Evolutionary conservation across 2,329 filamentous ascomycete genomes (phyloP).

Genomic region (Alternaria alternata): DNA sequence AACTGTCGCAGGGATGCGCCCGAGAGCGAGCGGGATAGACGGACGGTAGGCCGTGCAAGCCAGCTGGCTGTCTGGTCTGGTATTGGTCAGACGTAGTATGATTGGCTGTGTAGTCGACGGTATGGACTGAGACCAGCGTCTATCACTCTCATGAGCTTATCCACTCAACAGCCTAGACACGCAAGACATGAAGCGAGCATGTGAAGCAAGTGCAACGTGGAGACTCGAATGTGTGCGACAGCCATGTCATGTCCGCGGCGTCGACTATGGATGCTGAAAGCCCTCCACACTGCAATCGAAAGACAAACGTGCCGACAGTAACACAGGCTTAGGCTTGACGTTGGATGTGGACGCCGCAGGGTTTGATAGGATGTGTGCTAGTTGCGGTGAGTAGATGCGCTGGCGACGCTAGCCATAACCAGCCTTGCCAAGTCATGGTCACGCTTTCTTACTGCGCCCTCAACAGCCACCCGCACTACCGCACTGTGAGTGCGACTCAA

Average conservation of each 20-base stretch:
- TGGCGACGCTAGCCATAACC: constrained; percentile 38
- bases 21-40: constrained; percentile 45
- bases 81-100: constrained; percentile 32
- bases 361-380: constrained; percentile 41
- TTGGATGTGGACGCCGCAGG: constrained; percentile 43
- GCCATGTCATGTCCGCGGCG: constrained; percentile 44
- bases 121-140: constrained; percentile 15
- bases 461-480: constrained; percentile 37
- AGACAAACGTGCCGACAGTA: constrained; percentile 49
- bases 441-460: constrained; percentile 37
- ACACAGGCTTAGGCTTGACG: constrained; percentile 43
- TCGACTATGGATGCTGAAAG: constrained; percentile 23
- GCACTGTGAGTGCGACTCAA: constrained; percentile 24
- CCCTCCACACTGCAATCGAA: constrained; percentile 31
- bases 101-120: constrained; percentile 17
- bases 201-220: constrained; percentile 47
- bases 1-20: constrained; percentile 39
- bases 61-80: constrained; percentile 24
- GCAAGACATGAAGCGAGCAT: constrained; percentile 28
- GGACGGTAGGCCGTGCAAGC: constrained; percentile 48
- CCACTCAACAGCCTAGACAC: constrained; percentile 21
- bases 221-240: constrained; percentile 48
- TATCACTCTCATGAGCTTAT: constrained; percentile 25
- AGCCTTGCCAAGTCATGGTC: constrained; percentile 32
- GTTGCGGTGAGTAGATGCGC: constrained; percentile 52